Conservation (phyloP, 148 eudicot genomes). For the Vaccinium myrtillus region DNA sequence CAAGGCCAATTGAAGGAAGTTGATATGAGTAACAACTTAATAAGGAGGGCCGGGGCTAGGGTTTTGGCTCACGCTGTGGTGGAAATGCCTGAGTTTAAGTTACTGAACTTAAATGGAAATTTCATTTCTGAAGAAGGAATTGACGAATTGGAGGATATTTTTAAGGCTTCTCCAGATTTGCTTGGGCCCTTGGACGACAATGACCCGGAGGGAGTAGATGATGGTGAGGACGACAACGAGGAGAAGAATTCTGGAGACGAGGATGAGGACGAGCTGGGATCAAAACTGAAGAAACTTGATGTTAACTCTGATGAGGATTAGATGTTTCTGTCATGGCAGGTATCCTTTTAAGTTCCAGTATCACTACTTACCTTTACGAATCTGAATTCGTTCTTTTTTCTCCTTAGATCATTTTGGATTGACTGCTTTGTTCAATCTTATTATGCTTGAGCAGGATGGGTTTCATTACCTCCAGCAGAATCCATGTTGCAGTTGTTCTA, state of each 20-base stretch:
- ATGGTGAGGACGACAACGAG: slow-evolving; percentile 18
- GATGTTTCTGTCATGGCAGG: slow-evolving; percentile 3
- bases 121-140: slow-evolving; percentile 56
- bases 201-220: slow-evolving; percentile 48
- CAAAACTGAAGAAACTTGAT: slow-evolving; percentile 48
- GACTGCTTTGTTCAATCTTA: slow-evolving; percentile 2
- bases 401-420: not conserved
- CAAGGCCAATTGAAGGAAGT: slow-evolving; percentile 40
- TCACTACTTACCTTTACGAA: not conserved
- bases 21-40: slow-evolving; percentile 44
- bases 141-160: slow-evolving; percentile 46
- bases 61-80: slow-evolving; percentile 42
- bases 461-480: slow-evolving; percentile 6
- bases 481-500: not conserved
- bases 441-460: slow-evolving; percentile 15
- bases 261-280: slow-evolving; percentile 37
- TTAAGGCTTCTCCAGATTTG: slow-evolving; percentile 39
- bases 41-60: slow-evolving; percentile 47
- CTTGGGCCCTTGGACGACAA: slow-evolving; percentile 62
- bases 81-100: slow-evolving; percentile 39
- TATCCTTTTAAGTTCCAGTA: not conserved
- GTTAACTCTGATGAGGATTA: slow-evolving; percentile 38
- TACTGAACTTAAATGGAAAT: slow-evolving; percentile 52
- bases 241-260: slow-evolving; percentile 33
- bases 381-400: not conserved